A percentile compares a stretch with the other conserved stretches of the same genome.
These are phyloP conservation scores for Diplodia intermedia DNA, from an alignment of 2,329 filamentous ascomycete genomes.

Conservation along the genomic window DNA sequence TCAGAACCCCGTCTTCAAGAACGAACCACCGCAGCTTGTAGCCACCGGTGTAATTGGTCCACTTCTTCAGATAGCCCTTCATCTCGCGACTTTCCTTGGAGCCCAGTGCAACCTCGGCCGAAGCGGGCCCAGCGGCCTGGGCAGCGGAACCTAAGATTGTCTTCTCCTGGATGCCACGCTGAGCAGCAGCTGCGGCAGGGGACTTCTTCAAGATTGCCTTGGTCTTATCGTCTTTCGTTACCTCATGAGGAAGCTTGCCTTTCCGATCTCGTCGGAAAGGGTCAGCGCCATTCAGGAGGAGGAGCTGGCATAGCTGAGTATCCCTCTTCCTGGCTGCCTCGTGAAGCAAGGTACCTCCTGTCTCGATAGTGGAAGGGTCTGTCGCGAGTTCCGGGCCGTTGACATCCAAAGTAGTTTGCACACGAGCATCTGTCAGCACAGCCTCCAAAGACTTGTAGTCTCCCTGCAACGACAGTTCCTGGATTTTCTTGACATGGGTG, in stretches of 20 bases:
- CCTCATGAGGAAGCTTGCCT: conserved; percentile 93
- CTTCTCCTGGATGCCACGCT: conserved; percentile 95
- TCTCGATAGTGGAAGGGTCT: conserved; percentile 76
- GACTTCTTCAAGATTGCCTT: conserved; percentile 90
- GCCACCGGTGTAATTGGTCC: conserved; percentile 98
- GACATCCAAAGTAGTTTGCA: conserved; percentile 87
- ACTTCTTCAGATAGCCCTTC: conserved; percentile 99
- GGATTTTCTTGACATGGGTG: conserved; percentile 81
- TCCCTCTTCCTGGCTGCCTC: conserved; percentile 91
- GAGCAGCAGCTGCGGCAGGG: conserved; percentile 90
- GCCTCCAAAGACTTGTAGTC: conserved; percentile 81
- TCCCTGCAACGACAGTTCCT: conserved; percentile 73
- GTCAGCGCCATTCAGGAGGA: conserved; percentile 92
- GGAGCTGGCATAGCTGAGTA: conserved; percentile 82
- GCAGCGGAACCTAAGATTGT: conserved; percentile 83
- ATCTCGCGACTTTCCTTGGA: conserved; percentile 92
- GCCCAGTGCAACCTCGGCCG: conserved; percentile 64
- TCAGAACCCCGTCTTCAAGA: conserved; percentile 93
- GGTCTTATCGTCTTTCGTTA: conserved; percentile 92
- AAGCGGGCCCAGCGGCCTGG: conserved; percentile 63
- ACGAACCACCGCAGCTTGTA: conserved; percentile 99
- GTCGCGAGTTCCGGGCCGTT: conserved; percentile 90
- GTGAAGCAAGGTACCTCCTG: conserved; percentile 90
- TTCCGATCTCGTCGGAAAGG: conserved; percentile 94
- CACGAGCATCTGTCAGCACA: conserved; percentile 81